Evolutionary conservation across 768 basidiomycete species (phyloP).

Genomic region (Boletellus ananas): DNA sequence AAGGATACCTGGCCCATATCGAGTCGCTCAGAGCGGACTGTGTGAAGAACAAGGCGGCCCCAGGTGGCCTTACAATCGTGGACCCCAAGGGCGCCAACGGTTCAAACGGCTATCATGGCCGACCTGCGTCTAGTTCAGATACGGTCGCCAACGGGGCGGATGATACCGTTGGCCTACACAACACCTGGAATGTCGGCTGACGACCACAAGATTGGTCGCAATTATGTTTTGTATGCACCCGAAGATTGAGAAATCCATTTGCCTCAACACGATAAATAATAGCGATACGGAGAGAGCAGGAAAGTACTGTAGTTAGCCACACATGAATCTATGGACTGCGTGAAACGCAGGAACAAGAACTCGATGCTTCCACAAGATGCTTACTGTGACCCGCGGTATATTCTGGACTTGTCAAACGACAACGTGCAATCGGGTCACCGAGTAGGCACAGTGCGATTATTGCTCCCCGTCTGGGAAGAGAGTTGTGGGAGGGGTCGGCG

Average conservation of each 20-base stretch:
- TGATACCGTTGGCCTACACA: constrained; percentile 77
- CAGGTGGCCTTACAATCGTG: constrained; percentile 30
- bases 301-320: constrained; percentile 5
- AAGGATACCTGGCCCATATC: constrained; percentile 70
- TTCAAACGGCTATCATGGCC: constrained; percentile 16
- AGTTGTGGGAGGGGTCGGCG: constrained; percentile 60
- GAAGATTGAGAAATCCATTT: not conserved
- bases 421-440: constrained; percentile 11
- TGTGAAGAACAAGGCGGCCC: constrained; percentile 51
- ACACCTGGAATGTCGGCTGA: constrained; percentile 53
- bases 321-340: constrained; percentile 13
- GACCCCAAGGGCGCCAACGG: constrained; percentile 34
- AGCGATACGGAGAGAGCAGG: constrained; percentile 3
- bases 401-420: not conserved
- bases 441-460: constrained; percentile 20
- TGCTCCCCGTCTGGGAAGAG: constrained; percentile 32
- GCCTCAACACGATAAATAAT: constrained; percentile 3
- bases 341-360: constrained; percentile 9
- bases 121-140: constrained; percentile 30
- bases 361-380: constrained; percentile 6
- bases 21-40: constrained; percentile 82
- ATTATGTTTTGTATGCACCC: constrained; percentile 1
- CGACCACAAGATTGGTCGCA: not conserved
- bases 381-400: not conserved
- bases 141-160: constrained; percentile 60